Conservation (phyloP, 352 stramenopile genomes). For the Pythium guiyangense region DNA sequence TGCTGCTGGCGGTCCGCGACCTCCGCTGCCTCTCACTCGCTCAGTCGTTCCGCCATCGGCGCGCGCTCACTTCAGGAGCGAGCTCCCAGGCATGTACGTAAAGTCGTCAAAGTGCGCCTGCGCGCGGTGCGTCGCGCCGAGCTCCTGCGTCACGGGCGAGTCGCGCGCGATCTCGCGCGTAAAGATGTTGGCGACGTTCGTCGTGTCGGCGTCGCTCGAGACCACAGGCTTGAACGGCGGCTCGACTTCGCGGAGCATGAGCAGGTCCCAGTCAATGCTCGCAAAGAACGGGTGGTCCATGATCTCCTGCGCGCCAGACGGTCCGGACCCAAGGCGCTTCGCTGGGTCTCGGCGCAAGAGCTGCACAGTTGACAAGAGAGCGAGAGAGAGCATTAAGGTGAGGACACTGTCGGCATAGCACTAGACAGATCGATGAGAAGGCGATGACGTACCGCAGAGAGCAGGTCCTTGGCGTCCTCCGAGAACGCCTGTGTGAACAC, state of each 20-base stretch:
- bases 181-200: conserved; percentile 87
- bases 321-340: conserved; percentile 76
- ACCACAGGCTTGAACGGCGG: conserved; percentile 86
- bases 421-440: not conserved
- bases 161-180: conserved; percentile 82
- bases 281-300: conserved; percentile 89
- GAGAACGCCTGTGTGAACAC: conserved; percentile 86
- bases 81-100: conserved; percentile 85
- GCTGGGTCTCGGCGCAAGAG: conserved; percentile 80
- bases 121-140: conserved; percentile 77
- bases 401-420: not conserved
- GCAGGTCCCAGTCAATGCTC: conserved; percentile 79
- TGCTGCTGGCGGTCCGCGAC: not conserved
- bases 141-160: conserved; percentile 82
- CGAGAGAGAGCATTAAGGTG: not conserved
- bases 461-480: conserved; percentile 81
- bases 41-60: no score
- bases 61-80: conserved; percentile 30
- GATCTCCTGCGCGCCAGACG: conserved; percentile 84
- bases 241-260: conserved; percentile 79
- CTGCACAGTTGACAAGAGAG: conserved; percentile 11
- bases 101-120: conserved; percentile 92
- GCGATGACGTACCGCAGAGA: conserved; percentile 44
- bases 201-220: conserved; percentile 75
- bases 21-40: not conserved